Evolutionary conservation across 495 filamentous ascomycete genomes (phyloP).

Genomic region (Penicillium subrubescens): DNA sequence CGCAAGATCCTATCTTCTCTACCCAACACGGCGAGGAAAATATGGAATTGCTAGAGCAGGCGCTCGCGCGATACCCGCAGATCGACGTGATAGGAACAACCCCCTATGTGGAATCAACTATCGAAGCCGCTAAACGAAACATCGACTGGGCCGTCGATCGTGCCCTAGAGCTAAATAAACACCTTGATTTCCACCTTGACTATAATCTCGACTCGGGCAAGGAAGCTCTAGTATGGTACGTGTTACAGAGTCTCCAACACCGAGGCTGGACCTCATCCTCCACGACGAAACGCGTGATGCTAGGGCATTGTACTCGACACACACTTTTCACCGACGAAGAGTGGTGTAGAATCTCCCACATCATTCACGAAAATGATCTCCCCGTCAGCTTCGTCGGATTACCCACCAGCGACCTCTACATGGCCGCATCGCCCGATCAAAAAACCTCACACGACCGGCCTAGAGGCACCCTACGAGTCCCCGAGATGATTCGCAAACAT

Average conservation of each 20-base stretch:
- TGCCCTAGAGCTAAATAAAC: slow-evolving; percentile 50
- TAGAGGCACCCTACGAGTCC: slow-evolving; percentile 64
- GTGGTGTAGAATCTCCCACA: slow-evolving; percentile 48
- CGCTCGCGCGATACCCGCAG: slow-evolving; percentile 32
- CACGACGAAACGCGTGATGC: slow-evolving; percentile 53
- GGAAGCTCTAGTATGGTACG: slow-evolving; percentile 54
- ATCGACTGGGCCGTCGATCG: slow-evolving; percentile 62
- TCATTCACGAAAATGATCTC: slow-evolving; percentile 48
- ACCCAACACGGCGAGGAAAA: slow-evolving; percentile 49
- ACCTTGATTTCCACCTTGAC: slow-evolving; percentile 76
- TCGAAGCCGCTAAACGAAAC: slow-evolving; percentile 54
- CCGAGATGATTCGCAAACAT: slow-evolving; percentile 63
- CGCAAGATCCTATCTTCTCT: slow-evolving; percentile 70
- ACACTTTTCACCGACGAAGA: slow-evolving; percentile 56
- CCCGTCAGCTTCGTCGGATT: slow-evolving; percentile 71
- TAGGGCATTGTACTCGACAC: slow-evolving; percentile 72
- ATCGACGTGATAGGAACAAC: slow-evolving; percentile 69
- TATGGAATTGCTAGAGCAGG: slow-evolving; percentile 50
- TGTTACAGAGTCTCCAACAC: slow-evolving; percentile 50
- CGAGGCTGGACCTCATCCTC: slow-evolving; percentile 45
- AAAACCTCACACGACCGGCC: slow-evolving; percentile 31
- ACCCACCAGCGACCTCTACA: slow-evolving; percentile 73
- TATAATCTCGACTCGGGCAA: slow-evolving; percentile 59
- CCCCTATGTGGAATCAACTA: slow-evolving; percentile 67
- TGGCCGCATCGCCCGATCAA: slow-evolving; percentile 57